Evolutionary conservation across 2,329 filamentous ascomycete species (phyloP), one percentile per base, ranked within the genome.

Genomic region (Diaporthe ilicicola): DNA sequence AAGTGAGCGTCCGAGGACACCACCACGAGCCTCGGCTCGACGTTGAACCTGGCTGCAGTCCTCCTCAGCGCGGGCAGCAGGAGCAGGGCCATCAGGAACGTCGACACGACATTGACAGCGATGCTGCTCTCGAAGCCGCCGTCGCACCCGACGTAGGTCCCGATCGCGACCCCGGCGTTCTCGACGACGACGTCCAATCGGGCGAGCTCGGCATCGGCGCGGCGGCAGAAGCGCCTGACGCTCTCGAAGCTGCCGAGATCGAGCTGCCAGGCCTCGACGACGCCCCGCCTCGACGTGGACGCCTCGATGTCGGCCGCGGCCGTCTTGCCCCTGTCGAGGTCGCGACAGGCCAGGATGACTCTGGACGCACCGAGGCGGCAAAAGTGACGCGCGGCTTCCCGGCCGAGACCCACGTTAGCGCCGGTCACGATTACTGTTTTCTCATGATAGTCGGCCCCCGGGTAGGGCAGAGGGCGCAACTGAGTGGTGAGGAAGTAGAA

Each of bases 181-280:
- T 80, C 77, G 12, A 87, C 70, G 1, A 87, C 72, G 3, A 80
- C 77, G 71, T 86, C 84, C 27, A 86, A 74, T 9, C 85, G 76
- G 12, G 81, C 79, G 34, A 86, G 75, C 53, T 73, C 72, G 4
- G 59, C 3, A 12, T 71, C 73, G 10, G 75, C 78, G 27, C 78
- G 75, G 9, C 50, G 24, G 62, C 74, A 76, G 71, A 90, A 88
- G 1, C 75, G 77, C 64, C 79, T 76, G 42, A 88, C 81, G 44
- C 82, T 85, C 7, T 82, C 81, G 74, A 85, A 87, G 22, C 79
- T 83, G 19, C 74, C 75, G 74, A 89, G 81, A 75, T 89, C 87
- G 8, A 89, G 74, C 19, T 79, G 69, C 86, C 86, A 89, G 17
- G 87, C 85, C 51, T 87, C 79, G 34, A 87, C 77, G 6, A 71